Evolutionary conservation across 2,329 filamentous ascomycete species (phyloP).

Genomic region (Venturia aucupariae): DNA sequence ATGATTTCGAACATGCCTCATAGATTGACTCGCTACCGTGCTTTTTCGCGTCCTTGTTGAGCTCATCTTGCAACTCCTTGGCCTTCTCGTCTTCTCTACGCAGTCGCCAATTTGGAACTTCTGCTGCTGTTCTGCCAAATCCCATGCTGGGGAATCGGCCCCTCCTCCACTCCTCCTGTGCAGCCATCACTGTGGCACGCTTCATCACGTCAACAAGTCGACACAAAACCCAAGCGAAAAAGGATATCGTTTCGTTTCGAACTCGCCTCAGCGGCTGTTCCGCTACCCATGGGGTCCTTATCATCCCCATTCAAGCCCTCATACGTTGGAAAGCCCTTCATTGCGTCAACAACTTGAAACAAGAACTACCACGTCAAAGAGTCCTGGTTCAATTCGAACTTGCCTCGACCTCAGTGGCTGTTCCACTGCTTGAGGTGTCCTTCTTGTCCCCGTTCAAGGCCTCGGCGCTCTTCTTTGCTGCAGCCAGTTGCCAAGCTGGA

Average conservation of each 20-base stretch:
- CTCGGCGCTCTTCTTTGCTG: slow-evolving; percentile 38
- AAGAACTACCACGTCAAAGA: not conserved
- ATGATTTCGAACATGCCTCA: too few species aligned
- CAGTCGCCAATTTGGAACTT: too few species aligned
- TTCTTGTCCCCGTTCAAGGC: slow-evolving; percentile 28
- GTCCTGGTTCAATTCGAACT: not conserved
- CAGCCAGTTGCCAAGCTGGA: slow-evolving; percentile 45
- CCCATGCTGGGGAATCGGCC: too few species aligned
- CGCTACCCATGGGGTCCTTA: not conserved
- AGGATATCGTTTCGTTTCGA: not conserved
- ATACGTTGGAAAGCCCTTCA: not conserved
- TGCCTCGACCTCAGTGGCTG: slow-evolving; percentile 13
- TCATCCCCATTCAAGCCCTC: too few species aligned
- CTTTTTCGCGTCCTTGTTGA: too few species aligned
- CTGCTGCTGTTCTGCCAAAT: too few species aligned
- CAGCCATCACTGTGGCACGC: not conserved
- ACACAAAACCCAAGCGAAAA: not conserved
- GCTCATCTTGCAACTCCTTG: too few species aligned
- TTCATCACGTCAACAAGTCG: not conserved
- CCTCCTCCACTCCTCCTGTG: too few species aligned
- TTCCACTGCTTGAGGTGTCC: slow-evolving; percentile 21
- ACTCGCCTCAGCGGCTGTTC: not conserved
- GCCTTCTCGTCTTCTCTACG: too few species aligned
- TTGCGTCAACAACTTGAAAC: not conserved
- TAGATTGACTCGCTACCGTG: too few species aligned